Conservation (phyloP, 306 rosid genomes). For the Hylodesmum podocarpum region DNA sequence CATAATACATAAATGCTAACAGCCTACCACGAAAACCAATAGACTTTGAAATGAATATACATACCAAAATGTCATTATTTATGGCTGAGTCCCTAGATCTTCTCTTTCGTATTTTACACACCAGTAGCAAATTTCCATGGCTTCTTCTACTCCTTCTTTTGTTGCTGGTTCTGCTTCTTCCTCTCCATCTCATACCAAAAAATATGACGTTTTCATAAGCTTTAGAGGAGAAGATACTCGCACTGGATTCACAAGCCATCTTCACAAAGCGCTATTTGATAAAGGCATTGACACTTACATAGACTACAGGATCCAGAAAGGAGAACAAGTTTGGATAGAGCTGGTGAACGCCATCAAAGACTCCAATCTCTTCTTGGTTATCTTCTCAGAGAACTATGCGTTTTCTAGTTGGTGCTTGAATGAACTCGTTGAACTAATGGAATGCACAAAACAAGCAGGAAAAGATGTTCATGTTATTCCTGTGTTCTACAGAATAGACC, state of each 20-base stretch:
- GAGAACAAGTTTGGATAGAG: background rate
- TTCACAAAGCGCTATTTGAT: background rate
- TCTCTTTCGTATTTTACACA: too few species aligned
- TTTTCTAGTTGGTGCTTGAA: conserved; percentile 26
- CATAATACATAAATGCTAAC: too few species aligned
- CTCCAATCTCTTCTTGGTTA: background rate
- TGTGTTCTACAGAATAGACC: conserved; percentile 19
- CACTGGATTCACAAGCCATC: background rate
- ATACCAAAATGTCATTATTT: too few species aligned
- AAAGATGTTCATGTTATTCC: conserved; percentile 8
- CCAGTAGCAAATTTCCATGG: background rate
- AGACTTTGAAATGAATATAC: too few species aligned
- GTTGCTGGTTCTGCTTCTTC: too few species aligned
- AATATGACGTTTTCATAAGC: conserved; percentile 18
- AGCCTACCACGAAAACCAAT: too few species aligned
- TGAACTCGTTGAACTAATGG: conserved; percentile 18
- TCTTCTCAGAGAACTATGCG: conserved; percentile 14
- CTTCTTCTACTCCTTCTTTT: too few species aligned
- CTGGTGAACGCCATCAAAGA: background rate
- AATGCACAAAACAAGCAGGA: background rate
- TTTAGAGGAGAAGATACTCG: conserved; percentile 16
- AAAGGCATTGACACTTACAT: background rate
- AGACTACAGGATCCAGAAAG: background rate
- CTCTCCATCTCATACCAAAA: background rate
- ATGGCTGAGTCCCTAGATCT: too few species aligned